Base-by-base conservation (phyloP, 495 filamentous ascomycete species). In the Symbiotaphrina buchneri region DNA sequence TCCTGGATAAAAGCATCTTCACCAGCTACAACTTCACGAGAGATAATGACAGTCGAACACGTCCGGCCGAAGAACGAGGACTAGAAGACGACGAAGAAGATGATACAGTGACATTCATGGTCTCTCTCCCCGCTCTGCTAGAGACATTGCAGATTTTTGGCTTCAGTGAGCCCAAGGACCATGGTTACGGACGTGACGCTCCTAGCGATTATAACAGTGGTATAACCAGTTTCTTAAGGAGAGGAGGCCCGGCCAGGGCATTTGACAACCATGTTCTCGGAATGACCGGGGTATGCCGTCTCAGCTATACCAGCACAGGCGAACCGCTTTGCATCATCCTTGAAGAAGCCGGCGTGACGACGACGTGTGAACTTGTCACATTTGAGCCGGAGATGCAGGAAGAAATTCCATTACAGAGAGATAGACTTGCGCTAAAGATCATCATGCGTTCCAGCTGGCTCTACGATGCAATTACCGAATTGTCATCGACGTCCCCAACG, bases 91-190 rank as follows among this genome's bases (percentile, higher is more conserved):
- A 41, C 8, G 47, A 55, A 18, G 41, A 44, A 16, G 36, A 47
- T 20, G 47, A 58, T 11, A 35, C 44, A 18, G 42, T 50, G 6
- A 56, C 46, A 23, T 95, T 95, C 46, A 74, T 81, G 36, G 72
- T 94, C 37, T 85, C 81, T 7, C 62, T 97, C 23, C 60, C 75
- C 1, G 76, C 85, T 23, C 63, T 97, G 6, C 65, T 97, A 26
- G 87, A 97, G 56, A 92, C 83, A 6, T 61, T 97, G 18, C 84
- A 92, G 42, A 93, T 97, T 24, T 85, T 95, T 45, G 75, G 77
- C 28, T 65, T 81, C 36, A 70, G 69, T 27, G 80, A 92, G 40
- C 45, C 65, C 27, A 44, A 32, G 23, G 20, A 27, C 17, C 30
- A 33, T 10, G 30, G 34, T 20, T 41, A 30, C 13, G 14, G 32